Conservation (phyloP, 2,329 filamentous ascomycete genomes). For the Aspergillus costaricaensis region DNA sequence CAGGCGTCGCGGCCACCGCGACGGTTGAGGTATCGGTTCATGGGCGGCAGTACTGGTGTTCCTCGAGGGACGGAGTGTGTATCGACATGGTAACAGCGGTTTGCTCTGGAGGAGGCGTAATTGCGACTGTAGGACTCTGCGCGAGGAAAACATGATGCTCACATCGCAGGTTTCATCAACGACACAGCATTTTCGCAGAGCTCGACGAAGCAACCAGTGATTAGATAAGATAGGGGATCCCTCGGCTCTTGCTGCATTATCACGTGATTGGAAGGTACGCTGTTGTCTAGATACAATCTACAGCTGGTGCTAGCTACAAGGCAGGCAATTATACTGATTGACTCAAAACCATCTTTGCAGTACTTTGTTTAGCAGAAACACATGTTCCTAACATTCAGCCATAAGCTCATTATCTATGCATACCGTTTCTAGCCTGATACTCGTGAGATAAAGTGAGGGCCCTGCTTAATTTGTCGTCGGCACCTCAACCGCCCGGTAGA, state of each 20-base stretch:
- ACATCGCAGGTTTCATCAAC: conserved; percentile 21
- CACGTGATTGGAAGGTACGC: neutral
- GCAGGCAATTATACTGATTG: neutral
- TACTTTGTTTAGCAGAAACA: neutral
- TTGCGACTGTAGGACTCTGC: conserved; percentile 26
- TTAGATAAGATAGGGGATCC: conserved; percentile 5
- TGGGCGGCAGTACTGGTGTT: conserved; percentile 25
- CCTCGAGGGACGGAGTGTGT: conserved; percentile 16
- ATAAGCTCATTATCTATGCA: conserved; percentile 9
- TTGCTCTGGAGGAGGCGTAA: conserved; percentile 17
- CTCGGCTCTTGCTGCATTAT: neutral
- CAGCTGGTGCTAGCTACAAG: neutral
- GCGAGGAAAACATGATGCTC: conserved; percentile 31
- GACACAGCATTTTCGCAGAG: neutral
- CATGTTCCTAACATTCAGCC: neutral
- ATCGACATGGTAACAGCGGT: conserved; percentile 9
- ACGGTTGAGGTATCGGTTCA: conserved; percentile 20
- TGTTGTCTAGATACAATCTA: neutral
- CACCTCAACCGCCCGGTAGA: conserved; percentile 53
- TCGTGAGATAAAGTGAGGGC: neutral
- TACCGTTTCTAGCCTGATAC: neutral
- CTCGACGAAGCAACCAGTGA: neutral
- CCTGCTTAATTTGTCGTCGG: conserved; percentile 42
- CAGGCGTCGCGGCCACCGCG: conserved; percentile 39
- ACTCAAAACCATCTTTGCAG: neutral